These are phyloP conservation scores for Eucalyptus coolabah DNA, from an alignment of 345 rosid species.

Conservation along the genomic window DNA sequence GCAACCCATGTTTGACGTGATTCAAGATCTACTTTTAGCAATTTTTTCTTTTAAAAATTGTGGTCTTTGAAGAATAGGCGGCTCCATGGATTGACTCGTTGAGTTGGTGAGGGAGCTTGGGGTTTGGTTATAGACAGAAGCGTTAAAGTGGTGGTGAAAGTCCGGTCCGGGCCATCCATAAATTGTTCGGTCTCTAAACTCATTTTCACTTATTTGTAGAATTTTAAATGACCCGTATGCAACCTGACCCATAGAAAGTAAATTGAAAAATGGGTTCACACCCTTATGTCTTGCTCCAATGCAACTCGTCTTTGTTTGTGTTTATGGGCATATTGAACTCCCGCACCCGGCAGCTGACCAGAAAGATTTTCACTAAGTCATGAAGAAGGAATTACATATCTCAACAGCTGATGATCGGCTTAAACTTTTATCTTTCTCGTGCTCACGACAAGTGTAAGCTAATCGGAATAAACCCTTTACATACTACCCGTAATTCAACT, in stretches of 20 bases:
- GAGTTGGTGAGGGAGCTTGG: not conserved
- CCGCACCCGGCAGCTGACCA: not conserved
- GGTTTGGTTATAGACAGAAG: not conserved
- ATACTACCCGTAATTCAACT: not conserved
- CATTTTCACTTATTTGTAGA: too few species aligned
- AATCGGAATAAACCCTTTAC: not conserved
- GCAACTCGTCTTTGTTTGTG: not conserved
- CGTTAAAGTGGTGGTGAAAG: not conserved
- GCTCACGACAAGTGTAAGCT: not conserved
- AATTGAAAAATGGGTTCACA: not conserved
- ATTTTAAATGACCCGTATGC: not conserved
- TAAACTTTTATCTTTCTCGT: not conserved
- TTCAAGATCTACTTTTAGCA: not conserved
- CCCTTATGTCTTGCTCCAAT: too few species aligned
- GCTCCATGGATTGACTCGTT: not conserved
- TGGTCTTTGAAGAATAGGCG: not conserved
- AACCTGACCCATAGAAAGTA: not conserved
- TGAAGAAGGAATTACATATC: not conserved
- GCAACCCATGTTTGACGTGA: too few species aligned
- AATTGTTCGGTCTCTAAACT: not conserved
- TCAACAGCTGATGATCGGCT: not conserved
- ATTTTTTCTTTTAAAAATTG: not conserved
- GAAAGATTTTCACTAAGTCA: not conserved
- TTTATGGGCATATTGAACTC: not conserved
- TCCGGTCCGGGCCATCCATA: not conserved